Percentiles rank a stretch among this genome's conserved stretches.
These are phyloP conservation scores for Sporothrix schenckii DNA, from an alignment of 2,329 filamentous ascomycete species.

Conservation along the genomic window DNA sequence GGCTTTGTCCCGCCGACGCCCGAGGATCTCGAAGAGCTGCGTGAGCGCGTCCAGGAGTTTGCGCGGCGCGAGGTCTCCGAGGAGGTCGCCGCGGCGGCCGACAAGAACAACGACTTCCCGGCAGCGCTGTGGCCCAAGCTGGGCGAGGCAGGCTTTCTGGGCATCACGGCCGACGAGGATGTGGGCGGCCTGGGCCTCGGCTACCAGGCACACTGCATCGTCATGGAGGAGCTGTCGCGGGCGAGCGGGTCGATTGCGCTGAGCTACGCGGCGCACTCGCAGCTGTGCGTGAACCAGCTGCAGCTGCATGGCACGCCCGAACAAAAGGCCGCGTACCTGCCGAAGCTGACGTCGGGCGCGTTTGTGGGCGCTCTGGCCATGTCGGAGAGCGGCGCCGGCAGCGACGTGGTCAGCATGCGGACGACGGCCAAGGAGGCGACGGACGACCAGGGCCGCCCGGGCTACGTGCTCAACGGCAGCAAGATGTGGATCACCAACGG, in stretches of 20 bases:
- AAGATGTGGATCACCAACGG: conserved; percentile 99
- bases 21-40: conserved; percentile 76
- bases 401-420: conserved; percentile 95
- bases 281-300: conserved; percentile 95
- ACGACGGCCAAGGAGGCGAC: conserved; percentile 78
- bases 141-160: conserved; percentile 86
- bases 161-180: conserved; percentile 90
- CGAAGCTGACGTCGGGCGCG: conserved; percentile 76
- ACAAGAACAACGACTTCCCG: conserved; percentile 85
- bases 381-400: conserved; percentile 88
- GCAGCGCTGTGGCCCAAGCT: conserved; percentile 91
- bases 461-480: conserved; percentile 81
- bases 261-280: conserved; percentile 93
- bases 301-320: conserved; percentile 80
- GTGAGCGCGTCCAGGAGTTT: conserved; percentile 86
- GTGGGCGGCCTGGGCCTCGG: conserved; percentile 89
- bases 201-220: conserved; percentile 93
- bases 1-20: conserved; percentile 70
- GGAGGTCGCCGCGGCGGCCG: conserved; percentile 79
- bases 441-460: conserved; percentile 67
- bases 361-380: conserved; percentile 89
- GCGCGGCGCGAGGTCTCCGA: conserved; percentile 83
- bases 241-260: conserved; percentile 83
- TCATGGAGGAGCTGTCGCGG: conserved; percentile 91
- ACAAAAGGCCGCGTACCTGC: conserved; percentile 81